phyloP scores from a whole-genome alignment of 352 stramenopile genomes.

The Thraustochytrium striatum region DNA sequence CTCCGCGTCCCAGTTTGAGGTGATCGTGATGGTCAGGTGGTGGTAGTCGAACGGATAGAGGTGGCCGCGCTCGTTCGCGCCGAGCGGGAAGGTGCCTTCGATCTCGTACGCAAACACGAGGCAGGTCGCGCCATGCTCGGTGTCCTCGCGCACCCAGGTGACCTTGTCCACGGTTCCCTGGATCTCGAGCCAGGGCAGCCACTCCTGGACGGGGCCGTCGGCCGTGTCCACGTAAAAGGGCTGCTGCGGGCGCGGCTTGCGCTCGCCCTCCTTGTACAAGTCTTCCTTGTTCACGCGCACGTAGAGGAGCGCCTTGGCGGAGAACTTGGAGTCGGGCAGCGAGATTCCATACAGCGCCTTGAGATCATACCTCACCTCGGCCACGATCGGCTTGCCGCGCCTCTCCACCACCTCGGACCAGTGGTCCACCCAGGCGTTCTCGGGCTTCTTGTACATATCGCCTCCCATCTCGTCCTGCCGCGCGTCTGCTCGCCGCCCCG shows the following conservation, averaged over 20 bases:
- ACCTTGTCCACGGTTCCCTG: background rate
- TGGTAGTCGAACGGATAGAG: constrained; percentile 40
- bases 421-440: too few species aligned
- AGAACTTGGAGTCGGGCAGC: too few species aligned
- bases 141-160: constrained; percentile 13
- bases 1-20: constrained; percentile 16
- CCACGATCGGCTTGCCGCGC: too few species aligned
- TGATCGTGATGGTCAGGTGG: constrained; percentile 9
- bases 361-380: too few species aligned
- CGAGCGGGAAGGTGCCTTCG: constrained; percentile 25
- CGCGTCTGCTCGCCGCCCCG: too few species aligned
- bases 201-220: background rate
- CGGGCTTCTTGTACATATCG: too few species aligned
- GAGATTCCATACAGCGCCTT: too few species aligned
- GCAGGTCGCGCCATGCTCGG: background rate
- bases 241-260: background rate
- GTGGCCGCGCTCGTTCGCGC: background rate
- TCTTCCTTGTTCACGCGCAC: background rate
- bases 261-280: background rate
- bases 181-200: constrained; percentile 26
- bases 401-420: too few species aligned
- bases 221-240: background rate
- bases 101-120: constrained; percentile 29
- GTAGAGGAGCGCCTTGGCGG: constrained; percentile 10
- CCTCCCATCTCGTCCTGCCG: too few species aligned